phyloP scores from a whole-genome alignment of 345 rosid species.

The Eucalyptus cloeziana region DNA sequence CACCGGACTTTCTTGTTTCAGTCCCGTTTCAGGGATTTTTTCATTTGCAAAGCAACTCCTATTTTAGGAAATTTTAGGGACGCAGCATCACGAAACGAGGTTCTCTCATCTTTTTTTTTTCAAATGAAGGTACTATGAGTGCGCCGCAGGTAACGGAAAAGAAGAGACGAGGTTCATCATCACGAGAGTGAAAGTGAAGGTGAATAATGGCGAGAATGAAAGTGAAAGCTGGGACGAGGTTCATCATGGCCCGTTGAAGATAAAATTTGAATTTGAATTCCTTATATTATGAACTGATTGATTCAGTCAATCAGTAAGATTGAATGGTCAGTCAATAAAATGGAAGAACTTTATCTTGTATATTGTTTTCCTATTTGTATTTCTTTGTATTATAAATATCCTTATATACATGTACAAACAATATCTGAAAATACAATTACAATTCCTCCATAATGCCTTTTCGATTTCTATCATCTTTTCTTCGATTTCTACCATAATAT shows the following conservation, averaged over 20 bases:
- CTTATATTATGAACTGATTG: no score
- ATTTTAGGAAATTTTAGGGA: not conserved
- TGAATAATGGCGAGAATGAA: slow-evolving; percentile 3
- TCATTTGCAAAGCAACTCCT: not conserved
- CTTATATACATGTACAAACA: no score
- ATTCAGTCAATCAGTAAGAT: no score
- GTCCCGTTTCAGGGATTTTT: not conserved
- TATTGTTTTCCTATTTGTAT: no score
- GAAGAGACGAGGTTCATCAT: not conserved
- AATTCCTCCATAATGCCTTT: no score
- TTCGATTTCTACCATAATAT: not conserved
- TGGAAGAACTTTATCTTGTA: no score
- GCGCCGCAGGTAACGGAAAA: not conserved
- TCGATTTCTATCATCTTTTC: not conserved
- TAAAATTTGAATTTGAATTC: no score
- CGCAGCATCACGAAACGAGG: not conserved
- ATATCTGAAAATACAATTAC: no score
- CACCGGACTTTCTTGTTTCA: not conserved
- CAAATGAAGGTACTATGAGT: no score
- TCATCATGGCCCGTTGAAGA: not conserved
- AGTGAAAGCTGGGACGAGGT: slow-evolving; percentile 9
- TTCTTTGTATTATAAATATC: no score
- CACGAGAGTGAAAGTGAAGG: no score
- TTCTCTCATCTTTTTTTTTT: not conserved
- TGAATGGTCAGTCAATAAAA: rapidly evolving